phyloP scores from a whole-genome alignment of 2,329 filamentous ascomycete genomes.

The Trichoderma harzianum region DNA sequence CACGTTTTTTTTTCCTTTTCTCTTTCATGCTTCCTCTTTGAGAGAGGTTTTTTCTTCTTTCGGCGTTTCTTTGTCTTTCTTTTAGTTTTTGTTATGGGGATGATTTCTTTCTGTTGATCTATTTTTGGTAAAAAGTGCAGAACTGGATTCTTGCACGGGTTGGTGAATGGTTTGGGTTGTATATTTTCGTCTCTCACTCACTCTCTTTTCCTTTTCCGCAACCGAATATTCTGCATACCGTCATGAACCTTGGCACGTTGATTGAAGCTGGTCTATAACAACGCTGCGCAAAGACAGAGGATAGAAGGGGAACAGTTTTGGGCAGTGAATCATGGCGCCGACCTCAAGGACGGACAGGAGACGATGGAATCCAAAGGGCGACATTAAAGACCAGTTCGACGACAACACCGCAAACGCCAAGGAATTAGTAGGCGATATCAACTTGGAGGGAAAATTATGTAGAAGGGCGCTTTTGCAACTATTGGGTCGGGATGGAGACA shows the following conservation, averaged over 20 bases:
- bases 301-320: neutral
- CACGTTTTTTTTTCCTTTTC: constrained; percentile 20
- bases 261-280: neutral
- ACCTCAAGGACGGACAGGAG: neutral
- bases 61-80: neutral
- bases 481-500: neutral
- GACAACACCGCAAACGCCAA: neutral
- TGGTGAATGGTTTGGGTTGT: neutral
- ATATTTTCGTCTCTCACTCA: neutral
- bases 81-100: neutral
- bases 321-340: constrained; percentile 2
- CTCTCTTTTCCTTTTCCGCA: neutral
- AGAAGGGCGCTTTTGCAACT: neutral
- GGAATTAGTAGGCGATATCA: neutral
- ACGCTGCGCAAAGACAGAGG: neutral
- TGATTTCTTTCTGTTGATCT: neutral
- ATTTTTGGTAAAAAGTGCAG: neutral
- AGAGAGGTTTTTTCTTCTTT: constrained; percentile 4
- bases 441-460: neutral
- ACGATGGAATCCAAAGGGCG: neutral
- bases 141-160: constrained; percentile 6
- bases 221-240: neutral
- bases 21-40: constrained; percentile 19
- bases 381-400: neutral
- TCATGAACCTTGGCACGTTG: neutral